Evolutionary conservation across 768 basidiomycete species (phyloP).

Genomic region (Chiua virens): DNA sequence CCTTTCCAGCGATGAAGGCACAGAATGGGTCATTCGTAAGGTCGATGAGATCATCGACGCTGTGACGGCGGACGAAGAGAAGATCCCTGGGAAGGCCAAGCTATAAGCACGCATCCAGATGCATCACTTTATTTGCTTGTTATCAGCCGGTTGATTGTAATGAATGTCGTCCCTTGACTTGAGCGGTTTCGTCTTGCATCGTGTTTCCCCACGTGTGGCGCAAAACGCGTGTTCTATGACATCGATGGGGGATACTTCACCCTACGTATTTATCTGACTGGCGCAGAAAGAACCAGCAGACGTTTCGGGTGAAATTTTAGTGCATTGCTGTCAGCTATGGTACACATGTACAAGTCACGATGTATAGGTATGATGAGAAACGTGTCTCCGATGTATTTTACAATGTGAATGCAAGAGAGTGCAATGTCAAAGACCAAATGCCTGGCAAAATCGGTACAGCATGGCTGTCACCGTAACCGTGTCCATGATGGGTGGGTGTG

Average conservation of each 20-base stretch:
- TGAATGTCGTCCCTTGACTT: slow-evolving; percentile 16
- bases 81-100: slow-evolving; percentile 52
- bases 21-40: slow-evolving; percentile 84
- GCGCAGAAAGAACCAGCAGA: slow-evolving; percentile 18
- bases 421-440: slow-evolving; percentile 43
- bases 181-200: slow-evolving; percentile 24
- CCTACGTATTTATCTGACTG: slow-evolving; percentile 15
- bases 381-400: slow-evolving; percentile 31
- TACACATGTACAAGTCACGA: slow-evolving; percentile 32
- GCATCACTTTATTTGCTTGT: slow-evolving; percentile 28
- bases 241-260: slow-evolving; percentile 13
- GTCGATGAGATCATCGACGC: slow-evolving; percentile 81
- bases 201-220: slow-evolving; percentile 35
- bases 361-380: slow-evolving; percentile 28
- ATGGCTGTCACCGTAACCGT: slow-evolving; percentile 81
- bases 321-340: slow-evolving; percentile 31
- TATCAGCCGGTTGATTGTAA: slow-evolving; percentile 32
- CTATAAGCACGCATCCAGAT: slow-evolving; percentile 43
- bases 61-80: slow-evolving; percentile 49
- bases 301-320: slow-evolving; percentile 20
- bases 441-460: slow-evolving; percentile 77
- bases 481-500: slow-evolving; percentile 90
- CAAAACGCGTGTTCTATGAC: slow-evolving; percentile 30
- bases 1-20: slow-evolving; percentile 83
- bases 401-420: slow-evolving; percentile 29